Base-by-base conservation (phyloP, 345 rosid species). In the Brassica carinata region DNA sequence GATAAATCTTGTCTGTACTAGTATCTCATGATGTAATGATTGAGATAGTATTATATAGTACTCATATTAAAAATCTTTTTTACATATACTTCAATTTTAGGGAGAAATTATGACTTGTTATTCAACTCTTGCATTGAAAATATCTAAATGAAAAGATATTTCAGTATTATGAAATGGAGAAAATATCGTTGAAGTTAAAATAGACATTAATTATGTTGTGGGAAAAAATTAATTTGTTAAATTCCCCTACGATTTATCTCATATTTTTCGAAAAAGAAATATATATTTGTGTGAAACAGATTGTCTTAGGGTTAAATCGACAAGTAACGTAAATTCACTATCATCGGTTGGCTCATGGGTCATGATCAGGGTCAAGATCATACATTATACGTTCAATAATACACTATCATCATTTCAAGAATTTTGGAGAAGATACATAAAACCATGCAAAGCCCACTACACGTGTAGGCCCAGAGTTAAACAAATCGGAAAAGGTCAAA, bases 401-500 rank as follows among this genome's bases (percentile, higher is more conserved):
- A 61, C n/a, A 61, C 23, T 57, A 57, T 15, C 23, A 57, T 59
- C 14, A 30, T 13, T 72, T 18, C 30, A 19, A 36, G 19, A 38
- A 38, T 33, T 8, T 0, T 58, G 61, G 76, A 59, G 65, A 79
- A 61, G 72, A 64, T 64, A 3, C 69, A 43, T n/a, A 73, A 23
- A 67, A 67, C 69, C 55, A 61, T 48, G 75, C 31, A 69, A 23
- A 79, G 68, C 62, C 51, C 51, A 3, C 1, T 11, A 58, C 51
- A 73, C 79, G 83, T 74, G 79, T 74, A 69, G 79, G 79, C 27
- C 83, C 76, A 64, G 5, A 51, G 43, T 14, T n/a, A 45, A 34
- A 19, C 26, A 63, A 69, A 75, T 8, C 1, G 13, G 36, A 31
- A 38, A 75, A 64, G 30, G 19, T 23, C 27, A 9, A 67, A 76